phyloP scores from a whole-genome alignment of 1,139 yeast genomes.

The Spathaspora sp. region DNA sequence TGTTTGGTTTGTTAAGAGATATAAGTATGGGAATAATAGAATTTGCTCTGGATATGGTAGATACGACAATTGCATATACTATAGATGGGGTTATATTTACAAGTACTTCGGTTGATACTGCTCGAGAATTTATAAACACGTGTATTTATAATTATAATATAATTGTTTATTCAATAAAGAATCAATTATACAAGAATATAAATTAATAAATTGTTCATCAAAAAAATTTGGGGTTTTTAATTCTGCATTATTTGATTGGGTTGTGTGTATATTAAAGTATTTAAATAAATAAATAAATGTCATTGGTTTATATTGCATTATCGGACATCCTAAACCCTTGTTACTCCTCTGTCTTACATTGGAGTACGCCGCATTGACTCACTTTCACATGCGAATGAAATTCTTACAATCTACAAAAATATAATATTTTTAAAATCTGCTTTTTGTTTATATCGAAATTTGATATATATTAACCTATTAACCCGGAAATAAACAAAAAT shows the following conservation, averaged over 20 bases:
- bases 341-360: neutral
- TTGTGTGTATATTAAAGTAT: neutral
- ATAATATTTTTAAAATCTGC: neutral
- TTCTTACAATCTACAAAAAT: neutral
- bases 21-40: slow-evolving; percentile 1
- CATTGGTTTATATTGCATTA: neutral
- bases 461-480: slow-evolving; percentile 7
- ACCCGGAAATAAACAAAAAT: slow-evolving; percentile 5
- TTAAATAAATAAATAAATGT: neutral
- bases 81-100: slow-evolving; percentile 14
- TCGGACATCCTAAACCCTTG: neutral
- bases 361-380: neutral
- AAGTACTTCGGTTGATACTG: slow-evolving; percentile 12
- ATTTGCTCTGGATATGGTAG: slow-evolving; percentile 8
- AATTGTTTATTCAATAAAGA: slow-evolving; percentile 14
- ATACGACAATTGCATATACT: slow-evolving; percentile 11
- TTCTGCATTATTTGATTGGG: neutral
- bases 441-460: slow-evolving; percentile 4
- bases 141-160: slow-evolving; percentile 15
- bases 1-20: neutral
- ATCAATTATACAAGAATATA: slow-evolving; percentile 17
- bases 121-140: slow-evolving; percentile 12
- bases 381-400: neutral
- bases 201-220: slow-evolving; percentile 10
- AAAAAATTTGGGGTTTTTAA: neutral